Evolutionary conservation across 2,329 filamentous ascomycete genomes (phyloP), one percentile per base, ranked within the genome.

Genomic region (Alternaria alternata): DNA sequence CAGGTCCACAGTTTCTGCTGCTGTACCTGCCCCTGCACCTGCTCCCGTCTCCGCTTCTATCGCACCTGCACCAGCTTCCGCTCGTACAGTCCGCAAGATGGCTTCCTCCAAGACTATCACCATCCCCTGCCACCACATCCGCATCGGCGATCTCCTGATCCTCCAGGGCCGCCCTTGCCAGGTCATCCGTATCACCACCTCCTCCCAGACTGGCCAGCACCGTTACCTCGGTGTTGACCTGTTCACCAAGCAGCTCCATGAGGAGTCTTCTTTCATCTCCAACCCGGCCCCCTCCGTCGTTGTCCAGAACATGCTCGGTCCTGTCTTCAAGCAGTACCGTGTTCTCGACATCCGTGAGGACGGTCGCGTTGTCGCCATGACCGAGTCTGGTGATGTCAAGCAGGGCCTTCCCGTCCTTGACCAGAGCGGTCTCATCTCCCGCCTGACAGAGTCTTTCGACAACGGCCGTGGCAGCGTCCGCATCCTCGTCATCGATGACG

Each of bases 291-390:
- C 94, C 73, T 97, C 92, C 73, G 95, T 99, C 63, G 89, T 98
- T 67, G 94, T 99, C 77, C 95, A 99, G 91, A 98, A 94, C 85
- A 98, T 99, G 93, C 91, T 96, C 71, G 95, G 94, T 75, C 95
- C 95, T 67, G 89, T 98, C 85, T 97, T 98, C 93, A 98, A 98
- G 93, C 95, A 98, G 88, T 99, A 99, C 91, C 94, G 95, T 78
- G 94, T 99, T 80, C 91, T 99, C 65, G 95, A 99, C 86, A 91
- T 99, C 82, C 90, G 93, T 81, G 92, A 96, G 70, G 94, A 89
- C 75, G 86, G 87, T 77, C 82, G 84, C 72, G 81, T 99, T 78
- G 93, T 96, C 70, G 94, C 94, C 86, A 98, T 99, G 94, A 99
- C 95, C 79, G 95, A 99, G 91, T 92, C 90, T 69, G 94, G 95